Evolutionary conservation across 2,329 filamentous ascomycete species (phyloP), one percentile per base, ranked within the genome.

Genomic region (Xylariaceae sp.): DNA sequence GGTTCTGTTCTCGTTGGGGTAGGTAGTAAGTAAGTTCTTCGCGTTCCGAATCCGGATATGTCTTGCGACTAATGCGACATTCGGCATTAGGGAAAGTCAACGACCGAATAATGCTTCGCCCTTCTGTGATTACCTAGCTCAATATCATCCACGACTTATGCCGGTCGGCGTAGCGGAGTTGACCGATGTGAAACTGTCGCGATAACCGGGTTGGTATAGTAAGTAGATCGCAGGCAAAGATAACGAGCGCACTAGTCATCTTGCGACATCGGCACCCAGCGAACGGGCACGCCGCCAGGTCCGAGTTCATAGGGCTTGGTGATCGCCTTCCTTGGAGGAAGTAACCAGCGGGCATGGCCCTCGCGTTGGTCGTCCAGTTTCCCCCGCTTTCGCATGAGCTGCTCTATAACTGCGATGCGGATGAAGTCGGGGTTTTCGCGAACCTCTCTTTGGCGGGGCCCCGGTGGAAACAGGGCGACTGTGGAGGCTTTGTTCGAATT

Each of bases 381-480:
- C 61, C 84, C 84, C 43, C 74, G 74, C 64, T 79, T 81, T 53
- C 84, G 80, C 84, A 87, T 87, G 9, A 84, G 80, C 80, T 87
- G 86, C 65, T 87, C 84, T 78, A 87, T 82, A 49, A 87, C 84
- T 37, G 84, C 84, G 52, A 87, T 80, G 62, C 84, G 80, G 65
- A 87, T 86, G 64, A 87, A 87, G 64, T 87, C 83, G 41, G 83
- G 78, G 62, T 87, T 87, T 68, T 87, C 84, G 32, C 84, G 80
- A 74, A 86, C 80, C 67, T 87, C 84, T 46, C 84, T 79, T 68
- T 86, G 84, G 27, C 84, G 80, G 63, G 75, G 69, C 46, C 76
- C 74, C 40, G 80, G 71, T 50, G 75, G 73, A 51, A 66, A 72
- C 39, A 71, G 64, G 34, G 69, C 64, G 3, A 70, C 63, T 3